Base-by-base conservation (phyloP, 768 basidiomycete species). In the Dioszegia crocea region DNA sequence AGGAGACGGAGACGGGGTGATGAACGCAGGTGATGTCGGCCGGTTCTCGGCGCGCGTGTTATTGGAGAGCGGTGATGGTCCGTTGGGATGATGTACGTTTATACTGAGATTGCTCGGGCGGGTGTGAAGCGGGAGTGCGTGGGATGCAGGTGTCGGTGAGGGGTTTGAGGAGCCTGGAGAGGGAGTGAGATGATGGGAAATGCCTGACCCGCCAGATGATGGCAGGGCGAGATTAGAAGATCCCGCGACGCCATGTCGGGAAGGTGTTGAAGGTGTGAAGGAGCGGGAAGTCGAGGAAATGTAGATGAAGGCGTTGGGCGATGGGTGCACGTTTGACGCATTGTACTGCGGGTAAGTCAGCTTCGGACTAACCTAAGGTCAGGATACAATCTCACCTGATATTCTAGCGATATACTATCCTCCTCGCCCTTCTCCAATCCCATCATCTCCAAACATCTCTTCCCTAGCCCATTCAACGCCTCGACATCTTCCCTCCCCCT, bases 371-470 rank as follows among this genome's bases (percentile, higher is more conserved):
- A 33, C 27, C 5, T 8, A 10, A 11, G 29, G 2, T 9, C 29
- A 14, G 33, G n/a, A 10, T 1, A 40, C 4, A 21, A 31, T 62
- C 71, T 57, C 54, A 90, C 89, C 82, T 93, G 89, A 80, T 92
- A 93, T 76, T 94, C 90, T 16, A 93, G 82, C 9, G 89, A 88
- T 62, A 93, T 88, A 39, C 84, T 83, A 71, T 91, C 88, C 31
- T 85, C 83, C 74, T 93, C 89, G 6, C 56, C 55, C 14, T 58
- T 59, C 16, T 86, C 87, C 23, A 94, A 79, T 66, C 90, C 90
- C 71, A 96, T 80, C 21, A 89, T 74, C 76, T 89, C 88, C 57
- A 90, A 84, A 40, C 94, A 79, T 74, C 84, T 85, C 80, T 84
- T 87, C 27, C 89, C 92, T 60, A 94, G 88, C 19, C 81, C 82